Base-by-base conservation (phyloP, 2,329 filamentous ascomycete genomes). In the Dactylonectria macrodidyma region DNA sequence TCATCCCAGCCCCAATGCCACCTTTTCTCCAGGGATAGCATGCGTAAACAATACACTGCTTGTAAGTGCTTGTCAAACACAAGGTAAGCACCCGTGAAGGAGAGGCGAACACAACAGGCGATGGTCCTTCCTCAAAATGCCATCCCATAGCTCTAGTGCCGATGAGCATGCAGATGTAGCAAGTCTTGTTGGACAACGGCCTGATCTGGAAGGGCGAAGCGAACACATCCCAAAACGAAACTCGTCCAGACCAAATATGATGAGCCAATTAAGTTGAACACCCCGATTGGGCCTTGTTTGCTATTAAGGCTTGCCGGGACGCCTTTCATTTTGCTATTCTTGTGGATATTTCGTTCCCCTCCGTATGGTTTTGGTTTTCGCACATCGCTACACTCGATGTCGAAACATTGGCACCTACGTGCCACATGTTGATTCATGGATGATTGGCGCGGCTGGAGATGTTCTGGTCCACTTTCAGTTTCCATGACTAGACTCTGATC, bases 121-220 rank as follows among this genome's bases (percentile, higher is more conserved):
- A 65, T 54, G 64, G 34, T 54, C 50, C 60, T 65, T 68, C 62
- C 50, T 50, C 54, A 65, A 67, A 46, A 50, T 54, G 54, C 62
- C 57, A 50, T 57, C 73, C 60, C 70, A 36, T 65, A 64, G 54
- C 41, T 60, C 26, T 55, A 24, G 52, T 65, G 59, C 52, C 67
- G 59, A 58, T 50, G 30, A 64, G 46, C 44, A 41, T 51, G 62
- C 41, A 72, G 63, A 56, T 55, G 51, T 67, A 50, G n/a, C 56
- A 47, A 30, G 34, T 59, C 61, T 54, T 67, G 74, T 74, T 66
- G 68, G 61, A 76, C 74, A 72, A 74, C 38, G 51, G 57, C 81
- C 76, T 61, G 62, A 82, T 81, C 54, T 54, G 80, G 81, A 80
- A 84, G 78, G 75, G 69, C 68, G 78, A 84, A 84, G 82, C 82